phyloP scores from a whole-genome alignment of 2,329 filamentous ascomycete genomes.

The Corinectria fuckeliana region DNA sequence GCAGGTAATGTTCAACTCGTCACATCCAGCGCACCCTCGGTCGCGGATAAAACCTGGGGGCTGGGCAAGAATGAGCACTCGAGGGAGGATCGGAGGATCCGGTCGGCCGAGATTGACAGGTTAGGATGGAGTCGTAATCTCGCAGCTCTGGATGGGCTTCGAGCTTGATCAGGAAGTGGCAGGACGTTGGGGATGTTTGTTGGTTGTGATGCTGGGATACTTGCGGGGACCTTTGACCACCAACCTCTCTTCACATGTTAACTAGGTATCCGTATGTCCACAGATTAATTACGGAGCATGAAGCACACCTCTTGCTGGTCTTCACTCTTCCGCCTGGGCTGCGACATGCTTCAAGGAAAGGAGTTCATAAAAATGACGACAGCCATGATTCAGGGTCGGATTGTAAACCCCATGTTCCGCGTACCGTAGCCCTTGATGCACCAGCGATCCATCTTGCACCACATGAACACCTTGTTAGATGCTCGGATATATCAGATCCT shows the following conservation, averaged over 20 bases:
- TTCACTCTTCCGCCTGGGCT: not conserved
- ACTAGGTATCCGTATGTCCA: no score
- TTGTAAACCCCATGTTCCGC: not conserved
- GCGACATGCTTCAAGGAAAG: not conserved
- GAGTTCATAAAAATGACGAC: not conserved
- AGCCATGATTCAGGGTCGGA: not conserved
- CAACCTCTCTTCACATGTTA: slow-evolving; percentile 3
- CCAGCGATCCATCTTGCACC: slow-evolving; percentile 9
- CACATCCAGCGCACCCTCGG: not conserved
- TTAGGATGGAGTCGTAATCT: slow-evolving; percentile 6
- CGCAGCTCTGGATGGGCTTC: not conserved
- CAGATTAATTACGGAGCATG: not conserved
- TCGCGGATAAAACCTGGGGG: slow-evolving; percentile 14
- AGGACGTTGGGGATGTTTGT: not conserved
- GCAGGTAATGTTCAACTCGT: slow-evolving; percentile 2
- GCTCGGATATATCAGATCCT: slow-evolving; percentile 10
- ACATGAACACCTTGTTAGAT: slow-evolving; percentile 13
- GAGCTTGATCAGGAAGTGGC: slow-evolving; percentile 11
- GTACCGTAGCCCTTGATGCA: slow-evolving; percentile 4
- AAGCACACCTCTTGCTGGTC: not conserved
- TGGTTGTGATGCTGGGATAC: slow-evolving; percentile 6
- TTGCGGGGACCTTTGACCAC: slow-evolving; percentile 5
- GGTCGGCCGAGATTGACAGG: slow-evolving; percentile 11
- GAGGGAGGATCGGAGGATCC: no score
- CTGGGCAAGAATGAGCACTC: slow-evolving; percentile 7